Evolutionary conservation across 2,329 filamentous ascomycete species (phyloP).

Genomic region (Phialophora expanda): DNA sequence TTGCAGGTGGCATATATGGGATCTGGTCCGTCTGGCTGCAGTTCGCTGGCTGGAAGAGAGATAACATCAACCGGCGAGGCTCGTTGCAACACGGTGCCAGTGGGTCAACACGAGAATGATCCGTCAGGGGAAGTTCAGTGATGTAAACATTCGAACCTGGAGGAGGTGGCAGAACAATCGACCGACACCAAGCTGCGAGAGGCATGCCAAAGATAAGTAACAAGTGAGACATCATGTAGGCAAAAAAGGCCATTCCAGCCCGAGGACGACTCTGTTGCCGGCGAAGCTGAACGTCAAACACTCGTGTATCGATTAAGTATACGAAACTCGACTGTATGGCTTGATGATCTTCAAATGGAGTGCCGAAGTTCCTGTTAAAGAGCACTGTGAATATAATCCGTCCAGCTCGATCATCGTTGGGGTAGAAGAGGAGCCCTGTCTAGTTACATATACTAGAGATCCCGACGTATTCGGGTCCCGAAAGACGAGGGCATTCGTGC

Average conservation of each 20-base stretch:
- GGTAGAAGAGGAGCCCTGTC: background rate
- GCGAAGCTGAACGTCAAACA: background rate
- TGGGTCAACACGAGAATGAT: conserved; percentile 23
- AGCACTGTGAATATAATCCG: background rate
- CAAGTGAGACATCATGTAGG: background rate
- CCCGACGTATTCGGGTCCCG: background rate
- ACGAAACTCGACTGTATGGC: background rate
- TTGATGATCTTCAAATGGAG: background rate
- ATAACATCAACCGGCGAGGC: conserved; percentile 26
- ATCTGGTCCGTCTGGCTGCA: conserved; percentile 14
- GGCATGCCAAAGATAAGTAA: background rate
- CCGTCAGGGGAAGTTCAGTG: conserved; percentile 22
- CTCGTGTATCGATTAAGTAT: background rate
- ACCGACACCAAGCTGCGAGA: conserved; percentile 7
- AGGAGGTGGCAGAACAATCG: conserved; percentile 11
- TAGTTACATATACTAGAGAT: background rate
- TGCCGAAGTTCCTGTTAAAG: background rate
- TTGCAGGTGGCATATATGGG: conserved; percentile 43
- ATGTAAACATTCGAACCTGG: conserved; percentile 22
- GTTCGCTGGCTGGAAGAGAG: conserved; percentile 25
- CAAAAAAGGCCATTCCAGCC: background rate
- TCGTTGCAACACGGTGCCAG: conserved; percentile 24
- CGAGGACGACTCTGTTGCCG: background rate
- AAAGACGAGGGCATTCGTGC: background rate
- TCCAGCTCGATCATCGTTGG: background rate